Evolutionary conservation across 208 protist genomes (phyloP).

Genomic region (Cochliopodium minus): DNA sequence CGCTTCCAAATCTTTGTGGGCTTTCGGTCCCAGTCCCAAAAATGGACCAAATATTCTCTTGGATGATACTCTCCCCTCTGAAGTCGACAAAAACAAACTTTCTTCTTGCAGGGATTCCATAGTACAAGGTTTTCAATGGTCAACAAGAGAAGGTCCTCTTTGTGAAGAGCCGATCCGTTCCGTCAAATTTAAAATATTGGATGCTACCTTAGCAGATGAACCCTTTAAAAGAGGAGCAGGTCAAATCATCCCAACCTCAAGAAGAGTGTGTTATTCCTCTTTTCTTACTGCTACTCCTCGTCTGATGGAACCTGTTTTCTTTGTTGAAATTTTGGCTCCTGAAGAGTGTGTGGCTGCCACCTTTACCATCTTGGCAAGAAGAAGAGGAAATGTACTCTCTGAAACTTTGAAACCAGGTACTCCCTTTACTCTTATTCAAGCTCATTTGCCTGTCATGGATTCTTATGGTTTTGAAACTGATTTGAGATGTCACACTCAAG

Average conservation of each 20-base stretch:
- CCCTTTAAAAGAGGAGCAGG: constrained; percentile 39
- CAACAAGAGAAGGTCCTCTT: constrained; percentile 75
- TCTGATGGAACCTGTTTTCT: constrained; percentile 92
- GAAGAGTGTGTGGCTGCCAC: constrained; percentile 56
- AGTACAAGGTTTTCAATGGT: constrained; percentile 76
- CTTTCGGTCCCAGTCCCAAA: constrained; percentile 61
- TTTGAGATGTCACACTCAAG: constrained; percentile 81
- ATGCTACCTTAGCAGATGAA: constrained; percentile 42
- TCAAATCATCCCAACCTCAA: constrained; percentile 53
- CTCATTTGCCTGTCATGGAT: constrained; percentile 87
- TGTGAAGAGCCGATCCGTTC: constrained; percentile 81
- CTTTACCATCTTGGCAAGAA: constrained; percentile 54
- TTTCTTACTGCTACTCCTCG: constrained; percentile 80
- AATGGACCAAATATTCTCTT: constrained; percentile 80
- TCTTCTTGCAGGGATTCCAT: constrained; percentile 30
- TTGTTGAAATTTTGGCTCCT: constrained; percentile 71
- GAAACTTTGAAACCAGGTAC: constrained; percentile 83
- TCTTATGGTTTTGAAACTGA: constrained; percentile 98
- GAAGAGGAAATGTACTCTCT: constrained; percentile 65
- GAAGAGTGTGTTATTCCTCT: constrained; percentile 70
- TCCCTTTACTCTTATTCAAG: constrained; percentile 73
- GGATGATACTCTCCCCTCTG: constrained; percentile 77
- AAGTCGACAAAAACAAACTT: constrained; percentile 36
- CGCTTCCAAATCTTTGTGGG: constrained; percentile 69
- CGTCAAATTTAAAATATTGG: constrained; percentile 58